Evolutionary conservation across 2,329 filamentous ascomycete genomes (phyloP).

Genomic region (Nigrospora sphaerica): DNA sequence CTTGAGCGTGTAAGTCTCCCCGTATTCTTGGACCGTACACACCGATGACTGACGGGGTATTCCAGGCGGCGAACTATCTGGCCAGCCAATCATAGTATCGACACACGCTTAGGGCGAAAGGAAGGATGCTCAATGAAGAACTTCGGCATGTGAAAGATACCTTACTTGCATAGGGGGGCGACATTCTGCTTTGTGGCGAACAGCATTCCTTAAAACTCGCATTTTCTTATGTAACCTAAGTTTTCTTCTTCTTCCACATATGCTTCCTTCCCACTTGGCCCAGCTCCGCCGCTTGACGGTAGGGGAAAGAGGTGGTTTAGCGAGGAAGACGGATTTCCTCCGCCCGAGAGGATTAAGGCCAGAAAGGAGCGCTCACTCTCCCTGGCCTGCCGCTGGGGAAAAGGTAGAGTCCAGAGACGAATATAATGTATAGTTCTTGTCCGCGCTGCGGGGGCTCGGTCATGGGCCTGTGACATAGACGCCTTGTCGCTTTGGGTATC

Average conservation of each 20-base stretch:
- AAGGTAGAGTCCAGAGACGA: not conserved
- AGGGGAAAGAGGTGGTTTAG: no score
- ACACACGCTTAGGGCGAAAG: not conserved
- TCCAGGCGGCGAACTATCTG: slow-evolving; percentile 3
- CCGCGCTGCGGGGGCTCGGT: slow-evolving; percentile 6
- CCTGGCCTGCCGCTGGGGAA: no score
- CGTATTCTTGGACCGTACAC: not conserved
- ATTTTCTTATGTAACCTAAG: no score
- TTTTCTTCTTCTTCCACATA: no score
- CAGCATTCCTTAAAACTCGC: not conserved
- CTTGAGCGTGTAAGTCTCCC: slow-evolving; percentile 71
- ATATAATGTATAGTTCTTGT: slow-evolving; percentile 2
- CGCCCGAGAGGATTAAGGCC: no score
- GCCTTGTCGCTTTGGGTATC: no score
- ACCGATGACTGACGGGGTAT: not conserved
- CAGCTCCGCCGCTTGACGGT: no score
- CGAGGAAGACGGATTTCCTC: no score
- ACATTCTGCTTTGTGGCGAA: not conserved
- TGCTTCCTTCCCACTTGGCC: no score
- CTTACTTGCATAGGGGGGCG: slow-evolving; percentile 1
- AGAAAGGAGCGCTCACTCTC: no score
- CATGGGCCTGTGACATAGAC: no score
- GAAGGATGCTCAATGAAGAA: not conserved
- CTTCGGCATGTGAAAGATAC: not conserved
- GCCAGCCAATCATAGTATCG: slow-evolving; percentile 2